Evolutionary conservation across 768 basidiomycete genomes (phyloP), one percentile per base, ranked within the genome.

Genomic region (Zangia roseola): DNA sequence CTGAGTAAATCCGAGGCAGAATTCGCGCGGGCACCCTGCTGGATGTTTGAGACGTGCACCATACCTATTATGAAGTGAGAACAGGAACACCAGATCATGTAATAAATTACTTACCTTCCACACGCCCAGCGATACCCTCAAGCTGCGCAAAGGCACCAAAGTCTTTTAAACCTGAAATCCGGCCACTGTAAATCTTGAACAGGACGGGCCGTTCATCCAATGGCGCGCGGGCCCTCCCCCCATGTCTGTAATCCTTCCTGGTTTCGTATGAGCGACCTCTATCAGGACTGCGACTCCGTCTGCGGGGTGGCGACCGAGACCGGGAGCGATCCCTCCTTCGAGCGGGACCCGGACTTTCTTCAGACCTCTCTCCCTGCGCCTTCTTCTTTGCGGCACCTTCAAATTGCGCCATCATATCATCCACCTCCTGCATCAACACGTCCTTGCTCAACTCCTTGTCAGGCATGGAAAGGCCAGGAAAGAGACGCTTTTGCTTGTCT

Each of bases 11-110:
- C 97, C 33, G 84, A 73, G 10, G 94, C 86, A 33, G 92, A 84
- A 62, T 92, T 91, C 33, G 89, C 88, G 43, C 97, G 84, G 13
- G 84, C 82, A 17, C 89, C 88, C 54, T 79, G 75, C 59, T 94
- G 90, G 40, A 98, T 95, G 54, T 84, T 88, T 21, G 94, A 95
- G 56, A 98, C 86, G 67, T 98, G 97, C 20, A 98, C 91, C 86
- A 99, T 84, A n/a, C 95, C 95, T 97, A 49, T 16, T 52, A 6
- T 31, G 28, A 40, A 36, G 17, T 64, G n/a, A 50, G 42, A 40
- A 9, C 16, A 10, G 21, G 31, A 23, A 21, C n/a, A 24, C 14
- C 4, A 9, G 13, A 34, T 9, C 4, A 17, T 14, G 19, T 9
- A 28, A 38, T 37, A 10, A n/a, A 10, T n/a, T 40, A 68, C 83